Evolutionary conservation across 2,329 filamentous ascomycete species (phyloP).

Genomic region (Sporothrix globosa): DNA sequence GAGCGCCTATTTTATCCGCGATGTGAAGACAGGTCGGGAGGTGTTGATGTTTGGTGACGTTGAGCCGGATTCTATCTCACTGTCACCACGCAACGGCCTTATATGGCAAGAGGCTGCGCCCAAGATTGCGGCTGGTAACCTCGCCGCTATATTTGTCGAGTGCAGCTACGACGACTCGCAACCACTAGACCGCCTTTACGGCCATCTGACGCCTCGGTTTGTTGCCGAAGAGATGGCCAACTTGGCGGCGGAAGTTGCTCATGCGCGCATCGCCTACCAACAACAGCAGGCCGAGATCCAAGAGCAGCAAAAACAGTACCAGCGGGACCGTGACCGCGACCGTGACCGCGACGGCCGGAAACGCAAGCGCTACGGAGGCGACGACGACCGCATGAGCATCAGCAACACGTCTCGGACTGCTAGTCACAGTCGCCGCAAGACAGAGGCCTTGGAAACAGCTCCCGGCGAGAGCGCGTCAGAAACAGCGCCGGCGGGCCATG

Average conservation of each 20-base stretch:
- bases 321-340: constrained; percentile 31
- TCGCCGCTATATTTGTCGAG: constrained; percentile 89
- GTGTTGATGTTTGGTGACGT: constrained; percentile 95
- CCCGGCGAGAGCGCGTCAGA: neutral
- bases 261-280: constrained; percentile 46
- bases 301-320: constrained; percentile 23
- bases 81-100: constrained; percentile 76
- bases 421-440: constrained; percentile 34
- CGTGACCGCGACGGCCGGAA: constrained; percentile 55
- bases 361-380: constrained; percentile 61
- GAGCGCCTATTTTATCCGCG: constrained; percentile 90
- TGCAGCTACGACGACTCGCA: constrained; percentile 88
- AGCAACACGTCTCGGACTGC: constrained; percentile 16
- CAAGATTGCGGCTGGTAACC: constrained; percentile 72
- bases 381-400: constrained; percentile 41
- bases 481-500: constrained; percentile 33
- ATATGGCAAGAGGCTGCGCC: constrained; percentile 90
- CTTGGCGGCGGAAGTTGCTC: constrained; percentile 72
- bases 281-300: constrained; percentile 24
- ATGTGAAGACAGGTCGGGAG: constrained; percentile 70
- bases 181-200: constrained; percentile 77
- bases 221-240: constrained; percentile 75
- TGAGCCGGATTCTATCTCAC: constrained; percentile 83
- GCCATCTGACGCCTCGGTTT: constrained; percentile 83
- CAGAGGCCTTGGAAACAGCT: constrained; percentile 28